Percentiles rank a stretch among this genome's conserved stretches.
These are phyloP conservation scores for Chaetomiaceae sp. DNA, from an alignment of 2,329 filamentous ascomycete genomes.

Conservation along the genomic window DNA sequence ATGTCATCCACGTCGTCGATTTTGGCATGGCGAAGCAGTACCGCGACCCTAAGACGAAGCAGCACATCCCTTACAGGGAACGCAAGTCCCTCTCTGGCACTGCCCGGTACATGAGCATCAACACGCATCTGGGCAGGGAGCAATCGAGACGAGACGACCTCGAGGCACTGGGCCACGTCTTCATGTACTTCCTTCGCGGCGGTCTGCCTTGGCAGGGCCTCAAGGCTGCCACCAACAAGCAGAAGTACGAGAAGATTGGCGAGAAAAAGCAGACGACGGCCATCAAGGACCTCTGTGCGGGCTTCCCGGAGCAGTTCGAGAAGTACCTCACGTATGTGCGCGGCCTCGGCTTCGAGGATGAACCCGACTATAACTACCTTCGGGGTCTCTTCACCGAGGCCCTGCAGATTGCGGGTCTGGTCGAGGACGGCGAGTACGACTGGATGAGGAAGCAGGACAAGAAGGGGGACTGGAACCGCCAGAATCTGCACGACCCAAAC, in stretches of 20 bases:
- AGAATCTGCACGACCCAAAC: conserved; percentile 70
- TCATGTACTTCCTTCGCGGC: conserved; percentile 71
- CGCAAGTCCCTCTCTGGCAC: conserved; percentile 95
- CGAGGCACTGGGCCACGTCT: conserved; percentile 75
- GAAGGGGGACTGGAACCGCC: conserved; percentile 77
- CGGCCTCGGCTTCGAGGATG: conserved; percentile 97
- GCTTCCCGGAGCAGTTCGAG: conserved; percentile 95
- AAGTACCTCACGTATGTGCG: conserved; percentile 97
- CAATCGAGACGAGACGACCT: conserved; percentile 95
- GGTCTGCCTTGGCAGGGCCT: conserved; percentile 68
- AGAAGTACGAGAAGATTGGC: conserved; percentile 99
- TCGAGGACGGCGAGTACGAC: conserved; percentile 98
- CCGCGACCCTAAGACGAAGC: conserved; percentile 96
- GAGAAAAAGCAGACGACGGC: conserved; percentile 99
- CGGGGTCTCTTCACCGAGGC: conserved; percentile 95
- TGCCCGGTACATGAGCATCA: conserved; percentile 99
- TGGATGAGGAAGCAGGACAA: conserved; percentile 92
- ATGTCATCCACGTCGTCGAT: conserved; percentile 97
- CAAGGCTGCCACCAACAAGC: conserved; percentile 76
- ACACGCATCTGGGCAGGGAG: conserved; percentile 93
- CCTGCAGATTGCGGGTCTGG: conserved; percentile 86
- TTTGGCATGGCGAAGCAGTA: conserved; percentile 99
- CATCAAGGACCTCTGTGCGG: conserved; percentile 95
- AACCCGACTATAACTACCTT: conserved; percentile 96
- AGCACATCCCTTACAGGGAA: conserved; percentile 96